phyloP scores from a whole-genome alignment of 805 yeast species.

The Wickerhamiella cacticola region DNA sequence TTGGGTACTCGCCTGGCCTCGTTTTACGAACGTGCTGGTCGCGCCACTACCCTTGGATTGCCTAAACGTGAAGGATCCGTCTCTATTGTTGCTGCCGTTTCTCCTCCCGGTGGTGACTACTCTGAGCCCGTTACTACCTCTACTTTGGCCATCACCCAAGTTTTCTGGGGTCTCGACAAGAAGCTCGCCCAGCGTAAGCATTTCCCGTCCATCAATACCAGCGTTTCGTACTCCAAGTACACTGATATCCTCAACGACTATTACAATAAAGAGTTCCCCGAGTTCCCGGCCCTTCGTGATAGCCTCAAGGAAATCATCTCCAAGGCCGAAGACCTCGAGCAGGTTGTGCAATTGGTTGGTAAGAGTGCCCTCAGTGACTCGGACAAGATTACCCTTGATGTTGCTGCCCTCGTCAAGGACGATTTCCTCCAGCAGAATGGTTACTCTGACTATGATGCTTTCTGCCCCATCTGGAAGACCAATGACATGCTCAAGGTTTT shows the following conservation, averaged over 20 bases:
- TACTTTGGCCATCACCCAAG: constrained; percentile 98
- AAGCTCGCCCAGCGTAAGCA: constrained; percentile 99
- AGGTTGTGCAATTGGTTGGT: constrained; percentile 98
- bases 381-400: constrained; percentile 93
- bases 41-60: constrained; percentile 86
- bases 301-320: constrained; percentile 88
- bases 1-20: constrained; percentile 98
- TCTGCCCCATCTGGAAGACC: constrained; percentile 99
- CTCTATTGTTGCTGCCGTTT: constrained; percentile 98
- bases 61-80: constrained; percentile 96
- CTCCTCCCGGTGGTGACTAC: constrained; percentile 99
- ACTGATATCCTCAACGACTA: constrained; percentile 74
- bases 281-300: constrained; percentile 80
- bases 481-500: constrained; percentile 96
- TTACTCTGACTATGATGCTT: constrained; percentile 94
- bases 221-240: constrained; percentile 94
- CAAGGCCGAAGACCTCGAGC: constrained; percentile 96
- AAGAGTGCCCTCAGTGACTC: constrained; percentile 94
- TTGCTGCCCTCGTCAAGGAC: constrained; percentile 81
- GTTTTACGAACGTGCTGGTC: constrained; percentile 99
- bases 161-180: constrained; percentile 99
- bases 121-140: constrained; percentile 99
- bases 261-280: constrained; percentile 79
- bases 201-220: constrained; percentile 96
- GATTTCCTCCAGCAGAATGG: constrained; percentile 99